Evolutionary conservation across 345 rosid species (phyloP), one percentile per base, ranked within the genome.

Genomic region (Boechera stricta): DNA sequence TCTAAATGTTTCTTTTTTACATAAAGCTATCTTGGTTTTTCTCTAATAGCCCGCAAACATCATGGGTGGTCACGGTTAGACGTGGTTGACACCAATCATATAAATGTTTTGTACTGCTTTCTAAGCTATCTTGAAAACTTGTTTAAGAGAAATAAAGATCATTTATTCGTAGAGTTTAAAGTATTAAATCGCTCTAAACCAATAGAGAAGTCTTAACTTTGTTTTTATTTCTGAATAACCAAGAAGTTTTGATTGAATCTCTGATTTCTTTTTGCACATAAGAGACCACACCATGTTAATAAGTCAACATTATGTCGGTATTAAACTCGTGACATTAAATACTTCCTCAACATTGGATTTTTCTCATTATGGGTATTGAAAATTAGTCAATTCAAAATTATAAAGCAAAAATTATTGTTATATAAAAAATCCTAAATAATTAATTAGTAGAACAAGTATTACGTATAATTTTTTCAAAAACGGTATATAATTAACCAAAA

Each of bases 291-390:
- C 33, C 62, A 31, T 56, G 21, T 29, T 56, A 31, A 32, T 16
- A 56, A 13, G 8, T 56, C 62, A 13, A 12, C 35, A 31, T 29
- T 56, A 3, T 29, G 36, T 29, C 38, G 60, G 60, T 56, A 29
- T 56, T 56, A n/a, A 13, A 13, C 61, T 15, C 8, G 21, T 56
- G 61, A 56, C 61, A 13, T 56, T 56, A n/a, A 31, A 31, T 13
- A 56, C 61, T 13, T 56, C 7, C 39, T 56, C 61, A 56, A 56
- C 35, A 7, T 9, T 56, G 21, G 38, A n/a, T n/a, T 56, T 13
- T 33, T 56, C 39, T 56, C 39, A 56, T 56, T 56, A 31, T 56
- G 24, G 39, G 16, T 56, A 55, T 29, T 55, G 10, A 29, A 55
- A 55, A 24, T 53, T 11, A 24, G 15, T 53, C 32, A 53, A 24